Conservation (phyloP, 78 protist species). For the Protostelium mycophagum region DNA sequence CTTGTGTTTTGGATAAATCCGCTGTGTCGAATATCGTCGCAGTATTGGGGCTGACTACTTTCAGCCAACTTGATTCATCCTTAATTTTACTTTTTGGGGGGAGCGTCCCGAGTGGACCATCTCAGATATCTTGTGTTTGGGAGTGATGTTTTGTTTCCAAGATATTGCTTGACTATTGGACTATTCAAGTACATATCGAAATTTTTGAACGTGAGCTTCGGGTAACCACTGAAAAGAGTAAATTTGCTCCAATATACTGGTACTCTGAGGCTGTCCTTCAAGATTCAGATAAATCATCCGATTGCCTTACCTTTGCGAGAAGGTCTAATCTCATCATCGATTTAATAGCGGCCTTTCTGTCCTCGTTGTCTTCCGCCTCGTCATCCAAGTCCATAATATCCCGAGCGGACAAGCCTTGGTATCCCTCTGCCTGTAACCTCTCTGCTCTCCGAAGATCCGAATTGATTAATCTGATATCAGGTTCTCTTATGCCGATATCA, state of each 20-base stretch:
- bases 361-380: not conserved
- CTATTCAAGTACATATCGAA: not conserved
- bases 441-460: not conserved
- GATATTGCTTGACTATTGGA: not conserved
- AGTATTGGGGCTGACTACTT: not conserved
- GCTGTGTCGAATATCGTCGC: not conserved
- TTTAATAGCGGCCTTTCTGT: not conserved
- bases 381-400: not conserved
- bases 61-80: not conserved
- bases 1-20: not conserved
- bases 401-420: not conserved
- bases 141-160: not conserved
- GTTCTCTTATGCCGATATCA: not conserved
- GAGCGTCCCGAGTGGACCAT: not conserved
- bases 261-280: not conserved
- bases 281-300: not conserved
- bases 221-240: not conserved
- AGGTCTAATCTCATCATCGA: not conserved
- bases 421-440: not conserved
- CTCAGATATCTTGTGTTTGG: not conserved
- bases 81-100: not conserved
- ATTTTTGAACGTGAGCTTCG: not conserved
- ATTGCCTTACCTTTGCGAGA: not conserved
- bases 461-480: not conserved
- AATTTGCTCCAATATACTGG: not conserved